Conservation (phyloP, 192 early-diverging fungal species). For the Phlyctochytrium arcticum region DNA sequence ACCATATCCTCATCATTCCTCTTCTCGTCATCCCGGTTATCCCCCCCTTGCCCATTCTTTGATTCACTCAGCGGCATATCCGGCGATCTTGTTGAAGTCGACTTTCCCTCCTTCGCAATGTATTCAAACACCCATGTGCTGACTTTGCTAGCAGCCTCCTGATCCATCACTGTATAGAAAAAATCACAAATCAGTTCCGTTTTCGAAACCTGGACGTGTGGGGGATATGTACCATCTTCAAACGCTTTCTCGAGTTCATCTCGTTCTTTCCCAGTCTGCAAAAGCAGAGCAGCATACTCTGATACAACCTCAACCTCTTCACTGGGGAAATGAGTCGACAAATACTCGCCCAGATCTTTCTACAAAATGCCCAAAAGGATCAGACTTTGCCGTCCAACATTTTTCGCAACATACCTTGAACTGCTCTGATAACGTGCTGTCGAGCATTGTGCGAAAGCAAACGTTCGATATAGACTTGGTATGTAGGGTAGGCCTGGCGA, state of each 20-base stretch:
- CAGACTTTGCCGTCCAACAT: not conserved
- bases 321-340: not conserved
- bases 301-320: not conserved
- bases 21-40: no score
- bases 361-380: not conserved
- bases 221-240: not conserved
- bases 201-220: not conserved
- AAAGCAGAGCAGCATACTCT: not conserved
- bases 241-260: not conserved
- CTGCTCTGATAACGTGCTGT: not conserved
- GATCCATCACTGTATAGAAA: not conserved
- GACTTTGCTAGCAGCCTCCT: not conserved
- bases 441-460: not conserved
- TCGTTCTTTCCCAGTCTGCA: not conserved
- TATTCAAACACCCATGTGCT: not conserved
- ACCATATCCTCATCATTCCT: not conserved
- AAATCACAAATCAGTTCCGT: not conserved
- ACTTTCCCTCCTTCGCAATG: no score
- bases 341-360: not conserved
- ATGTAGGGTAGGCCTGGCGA: not conserved
- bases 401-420: not conserved
- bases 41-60: not conserved
- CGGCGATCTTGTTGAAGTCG: not conserved
- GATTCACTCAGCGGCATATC: not conserved
- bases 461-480: not conserved